A percentile compares a stretch with the other conserved stretches of the same genome.
Conservation (phyloP, 192 early-diverging fungal species). For the Backusella tuberculispora region DNA sequence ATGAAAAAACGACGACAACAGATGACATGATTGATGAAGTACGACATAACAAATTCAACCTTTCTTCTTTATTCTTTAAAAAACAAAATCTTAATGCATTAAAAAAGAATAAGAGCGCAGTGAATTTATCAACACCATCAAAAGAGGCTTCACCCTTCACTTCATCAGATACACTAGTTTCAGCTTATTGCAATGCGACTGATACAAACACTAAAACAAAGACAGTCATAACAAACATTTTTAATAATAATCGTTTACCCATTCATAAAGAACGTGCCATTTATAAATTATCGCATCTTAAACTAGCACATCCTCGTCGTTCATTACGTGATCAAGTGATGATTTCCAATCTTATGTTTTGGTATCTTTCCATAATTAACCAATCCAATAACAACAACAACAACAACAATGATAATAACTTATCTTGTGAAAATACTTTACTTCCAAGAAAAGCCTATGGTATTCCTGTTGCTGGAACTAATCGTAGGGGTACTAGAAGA, state of each 20-base stretch:
- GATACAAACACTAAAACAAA: not conserved
- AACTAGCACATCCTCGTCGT: conserved; percentile 72
- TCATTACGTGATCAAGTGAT: conserved; percentile 76
- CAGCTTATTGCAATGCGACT: not conserved
- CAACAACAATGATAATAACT: not conserved
- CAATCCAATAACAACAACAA: not conserved
- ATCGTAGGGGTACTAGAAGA: not conserved
- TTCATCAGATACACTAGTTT: not conserved
- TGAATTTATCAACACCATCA: not conserved
- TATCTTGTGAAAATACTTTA: not conserved
- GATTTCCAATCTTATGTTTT: conserved; percentile 84
- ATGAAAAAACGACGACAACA: not conserved
- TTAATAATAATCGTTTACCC: conserved; percentile 41
- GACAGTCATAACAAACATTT: not conserved
- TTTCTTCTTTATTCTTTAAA: not conserved
- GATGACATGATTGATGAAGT: not conserved
- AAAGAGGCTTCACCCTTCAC: not conserved
- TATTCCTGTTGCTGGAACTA: not conserved
- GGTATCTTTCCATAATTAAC: conserved; percentile 74
- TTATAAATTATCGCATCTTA: conserved; percentile 72
- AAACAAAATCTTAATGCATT: conserved; percentile 1
- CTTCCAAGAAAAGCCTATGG: not conserved
- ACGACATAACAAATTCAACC: not conserved
- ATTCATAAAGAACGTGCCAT: conserved; percentile 81
- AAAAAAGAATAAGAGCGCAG: not conserved